Evolutionary conservation across 371 early-diverging fungal genomes (phyloP), one percentile per base, ranked within the genome.

Genomic region (Apophysomyces trapeziformis): DNA sequence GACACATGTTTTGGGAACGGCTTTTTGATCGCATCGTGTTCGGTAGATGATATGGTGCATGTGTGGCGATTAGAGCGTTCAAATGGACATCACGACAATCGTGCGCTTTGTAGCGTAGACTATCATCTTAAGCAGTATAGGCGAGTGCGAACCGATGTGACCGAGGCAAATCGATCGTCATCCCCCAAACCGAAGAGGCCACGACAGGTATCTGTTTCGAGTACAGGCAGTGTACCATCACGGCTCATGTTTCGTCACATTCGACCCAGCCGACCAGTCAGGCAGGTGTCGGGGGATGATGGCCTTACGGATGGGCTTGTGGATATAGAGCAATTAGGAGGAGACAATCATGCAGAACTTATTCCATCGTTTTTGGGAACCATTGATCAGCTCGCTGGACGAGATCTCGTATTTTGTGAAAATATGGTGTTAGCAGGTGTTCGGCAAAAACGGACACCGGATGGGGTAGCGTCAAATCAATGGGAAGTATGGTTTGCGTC

Each of bases 401-500:
- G 68, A 32, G 70, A 75, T 9, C 21, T 78, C 1, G 74, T 73
- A 2, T 76, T 78, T 66, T 76, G 76, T 21, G 65, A 74, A 36
- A 74, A 74, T 41, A 78, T 72, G 71, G 54, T 81, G 2, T 64
- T 81, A 12, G 73, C 76, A 35, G 78, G 81, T 35, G 70, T 76
- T 26, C 74, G 81, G 5, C 65, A 64, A n/a, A 67, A 61, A n/a
- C 11, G 57, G 7, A 41, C 39, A 35, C 7, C 18, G 2, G 58
- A 36, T 13, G 54, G 21, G 21, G 16, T 26, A 50, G 54, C 54
- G 26, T 38, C 58, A 37, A 44, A 46, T 35, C 67, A 67, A 16
- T 78, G 78, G 78, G 73, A 81, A 61, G 68, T 62, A 7, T 78
- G 78, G 78, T 74, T 80, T 39, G 71, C 74, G n/a, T 71, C 75